These are phyloP conservation scores for Artemisia argyi DNA, from an alignment of 129 eudicot genomes.

Conservation along the genomic window DNA sequence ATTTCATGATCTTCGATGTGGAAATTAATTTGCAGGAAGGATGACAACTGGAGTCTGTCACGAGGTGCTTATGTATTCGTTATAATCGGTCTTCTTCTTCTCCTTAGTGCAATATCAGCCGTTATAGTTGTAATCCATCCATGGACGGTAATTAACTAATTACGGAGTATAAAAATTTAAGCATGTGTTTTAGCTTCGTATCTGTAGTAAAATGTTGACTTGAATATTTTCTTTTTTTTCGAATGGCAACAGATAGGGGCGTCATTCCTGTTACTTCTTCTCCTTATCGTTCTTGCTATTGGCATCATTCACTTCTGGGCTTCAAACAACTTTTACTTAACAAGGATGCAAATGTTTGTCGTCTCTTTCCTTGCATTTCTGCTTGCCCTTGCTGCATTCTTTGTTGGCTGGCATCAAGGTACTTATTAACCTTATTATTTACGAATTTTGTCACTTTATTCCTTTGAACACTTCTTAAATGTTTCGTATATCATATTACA, in stretches of 20 bases:
- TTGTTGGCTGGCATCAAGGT: conserved; percentile 95
- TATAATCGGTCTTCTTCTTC: conserved; percentile 80
- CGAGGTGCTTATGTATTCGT: conserved; percentile 83
- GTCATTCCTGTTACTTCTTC: conserved; percentile 85
- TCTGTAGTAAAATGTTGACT: conserved; percentile 9
- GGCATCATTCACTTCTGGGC: conserved; percentile 99
- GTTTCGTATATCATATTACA: conserved; percentile 31
- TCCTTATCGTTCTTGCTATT: conserved; percentile 84
- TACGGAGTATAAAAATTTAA: conserved; percentile 1
- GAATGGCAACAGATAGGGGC: conserved; percentile 82
- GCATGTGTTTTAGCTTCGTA: background rate
- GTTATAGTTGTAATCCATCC: conserved; percentile 73
- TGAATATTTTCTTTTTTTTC: conserved; percentile 4
- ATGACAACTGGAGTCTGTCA: conserved; percentile 91
- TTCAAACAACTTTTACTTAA: conserved; percentile 94
- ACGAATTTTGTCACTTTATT: background rate
- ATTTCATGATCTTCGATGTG: background rate
- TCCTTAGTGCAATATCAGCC: conserved; percentile 90
- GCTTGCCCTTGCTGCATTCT: conserved; percentile 85
- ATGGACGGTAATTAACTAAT: conserved; percentile 69
- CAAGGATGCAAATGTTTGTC: conserved; percentile 80
- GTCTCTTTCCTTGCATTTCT: conserved; percentile 92
- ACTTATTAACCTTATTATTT: background rate
- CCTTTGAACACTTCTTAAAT: conserved; percentile 2
- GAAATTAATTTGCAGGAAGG: conserved; percentile 70